A percentile compares a stretch with the other conserved stretches of the same genome.
phyloP scores from a whole-genome alignment of 2,329 filamentous ascomycete species.

The Lasiodiplodia sp. region DNA sequence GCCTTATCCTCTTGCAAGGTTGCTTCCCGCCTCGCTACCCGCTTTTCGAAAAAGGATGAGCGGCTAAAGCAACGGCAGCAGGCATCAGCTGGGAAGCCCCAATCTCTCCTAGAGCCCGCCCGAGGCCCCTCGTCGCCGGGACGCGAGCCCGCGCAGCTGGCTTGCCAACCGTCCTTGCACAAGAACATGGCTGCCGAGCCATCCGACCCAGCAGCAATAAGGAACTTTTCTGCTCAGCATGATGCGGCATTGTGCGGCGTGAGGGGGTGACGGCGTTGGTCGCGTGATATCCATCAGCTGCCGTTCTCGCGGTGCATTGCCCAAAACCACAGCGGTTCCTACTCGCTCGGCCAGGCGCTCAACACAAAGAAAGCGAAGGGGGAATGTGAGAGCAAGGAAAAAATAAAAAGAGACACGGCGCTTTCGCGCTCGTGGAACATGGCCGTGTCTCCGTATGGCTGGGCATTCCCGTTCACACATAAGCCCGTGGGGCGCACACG shows the following conservation, averaged over 20 bases:
- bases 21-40: conserved; percentile 28
- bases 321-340: neutral
- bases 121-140: neutral
- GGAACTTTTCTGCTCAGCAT: neutral
- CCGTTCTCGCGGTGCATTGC: conserved; percentile 22
- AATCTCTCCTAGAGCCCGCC: conserved; percentile 14
- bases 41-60: conserved; percentile 25
- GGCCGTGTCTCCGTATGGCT: conserved; percentile 13
- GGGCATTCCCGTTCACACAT: conserved; percentile 19
- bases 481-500: conserved; percentile 23
- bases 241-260: conserved; percentile 10
- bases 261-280: neutral
- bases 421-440: conserved; percentile 20
- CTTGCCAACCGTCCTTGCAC: neutral
- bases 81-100: conserved; percentile 7
- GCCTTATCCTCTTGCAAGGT: conserved; percentile 11
- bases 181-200: neutral
- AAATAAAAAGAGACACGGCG: conserved; percentile 27
- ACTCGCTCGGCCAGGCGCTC: neutral
- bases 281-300: conserved; percentile 11
- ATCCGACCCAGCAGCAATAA: neutral
- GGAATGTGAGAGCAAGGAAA: conserved; percentile 27
- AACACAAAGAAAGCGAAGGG: neutral
- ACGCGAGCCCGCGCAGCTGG: neutral
- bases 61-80: conserved; percentile 15